These are phyloP conservation scores for Calonectria hawksworthii DNA, from an alignment of 2,329 filamentous ascomycete species.

Conservation along the genomic window DNA sequence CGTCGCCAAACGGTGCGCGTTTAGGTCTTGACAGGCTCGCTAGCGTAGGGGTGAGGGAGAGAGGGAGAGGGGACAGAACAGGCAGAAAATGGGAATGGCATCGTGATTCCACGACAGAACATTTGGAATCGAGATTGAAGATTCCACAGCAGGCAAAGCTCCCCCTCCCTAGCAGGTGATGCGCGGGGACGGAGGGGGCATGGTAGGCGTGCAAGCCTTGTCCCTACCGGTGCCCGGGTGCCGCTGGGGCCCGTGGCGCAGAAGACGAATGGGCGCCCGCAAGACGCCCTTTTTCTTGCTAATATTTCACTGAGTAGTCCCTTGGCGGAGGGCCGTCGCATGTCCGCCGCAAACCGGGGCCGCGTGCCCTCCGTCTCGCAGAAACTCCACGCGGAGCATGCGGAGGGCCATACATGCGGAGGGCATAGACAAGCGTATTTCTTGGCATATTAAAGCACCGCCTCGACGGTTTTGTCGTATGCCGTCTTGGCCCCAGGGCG, in stretches of 20 bases:
- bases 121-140: neutral
- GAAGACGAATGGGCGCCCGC: neutral
- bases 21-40: neutral
- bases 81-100: neutral
- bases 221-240: conserved; percentile 2
- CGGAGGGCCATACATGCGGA: no score
- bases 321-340: neutral
- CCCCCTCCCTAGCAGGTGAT: conserved; percentile 1
- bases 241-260: conserved; percentile 9
- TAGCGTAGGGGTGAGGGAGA: no score
- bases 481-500: conserved; percentile 17
- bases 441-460: neutral
- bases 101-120: neutral
- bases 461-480: neutral
- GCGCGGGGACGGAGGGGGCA: neutral
- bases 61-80: neutral
- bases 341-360: neutral
- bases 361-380: neutral
- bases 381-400: neutral
- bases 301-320: neutral
- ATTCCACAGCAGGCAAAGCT: neutral
- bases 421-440: neutral
- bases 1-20: neutral
- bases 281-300: neutral
- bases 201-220: neutral